A percentile compares a stretch with the other conserved stretches of the same genome.
phyloP scores from a whole-genome alignment of 83 land plant genomes.

The Diphasiastrum complanatum region DNA sequence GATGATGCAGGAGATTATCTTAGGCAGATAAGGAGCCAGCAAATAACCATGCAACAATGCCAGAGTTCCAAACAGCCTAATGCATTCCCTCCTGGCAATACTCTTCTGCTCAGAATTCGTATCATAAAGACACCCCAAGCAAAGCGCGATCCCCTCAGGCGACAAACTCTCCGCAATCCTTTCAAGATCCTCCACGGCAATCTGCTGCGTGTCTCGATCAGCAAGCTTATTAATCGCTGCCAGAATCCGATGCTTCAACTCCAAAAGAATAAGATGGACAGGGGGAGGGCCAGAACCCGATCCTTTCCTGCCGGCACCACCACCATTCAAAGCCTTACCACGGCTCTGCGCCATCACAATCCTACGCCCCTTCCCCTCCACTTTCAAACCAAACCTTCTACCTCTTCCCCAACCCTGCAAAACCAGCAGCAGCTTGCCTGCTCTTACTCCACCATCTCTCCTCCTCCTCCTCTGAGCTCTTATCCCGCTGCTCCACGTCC shows the following conservation, averaged over 20 bases:
- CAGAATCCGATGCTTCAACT: conserved; percentile 52
- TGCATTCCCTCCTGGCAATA: conserved; percentile 57
- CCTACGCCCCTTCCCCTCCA: too few relatives aligned
- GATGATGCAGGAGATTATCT: conserved; percentile 52
- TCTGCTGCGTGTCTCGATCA: conserved; percentile 67
- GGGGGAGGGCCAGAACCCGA: conserved; percentile 9
- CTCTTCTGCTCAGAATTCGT: conserved; percentile 67
- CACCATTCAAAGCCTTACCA: not conserved
- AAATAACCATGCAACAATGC: conserved; percentile 38
- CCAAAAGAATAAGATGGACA: conserved; percentile 34
- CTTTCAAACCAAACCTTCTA: too few relatives aligned
- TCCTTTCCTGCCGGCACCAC: conserved; percentile 6
- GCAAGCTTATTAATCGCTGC: conserved; percentile 57
- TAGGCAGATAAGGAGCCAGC: conserved; percentile 43
- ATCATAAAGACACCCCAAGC: conserved; percentile 55
- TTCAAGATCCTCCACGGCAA: conserved; percentile 58
- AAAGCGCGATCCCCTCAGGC: conserved; percentile 44
- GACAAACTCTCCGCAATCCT: conserved; percentile 39
- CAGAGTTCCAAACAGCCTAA: conserved; percentile 48
- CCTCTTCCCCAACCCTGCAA: too few relatives aligned
- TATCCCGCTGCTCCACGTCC: too few relatives aligned
- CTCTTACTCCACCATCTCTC: too few relatives aligned
- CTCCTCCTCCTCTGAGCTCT: too few relatives aligned
- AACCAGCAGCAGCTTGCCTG: too few relatives aligned
- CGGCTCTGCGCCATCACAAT: too few relatives aligned